Conservation (phyloP, 331 rosid species). For the Acacia concinna region DNA sequence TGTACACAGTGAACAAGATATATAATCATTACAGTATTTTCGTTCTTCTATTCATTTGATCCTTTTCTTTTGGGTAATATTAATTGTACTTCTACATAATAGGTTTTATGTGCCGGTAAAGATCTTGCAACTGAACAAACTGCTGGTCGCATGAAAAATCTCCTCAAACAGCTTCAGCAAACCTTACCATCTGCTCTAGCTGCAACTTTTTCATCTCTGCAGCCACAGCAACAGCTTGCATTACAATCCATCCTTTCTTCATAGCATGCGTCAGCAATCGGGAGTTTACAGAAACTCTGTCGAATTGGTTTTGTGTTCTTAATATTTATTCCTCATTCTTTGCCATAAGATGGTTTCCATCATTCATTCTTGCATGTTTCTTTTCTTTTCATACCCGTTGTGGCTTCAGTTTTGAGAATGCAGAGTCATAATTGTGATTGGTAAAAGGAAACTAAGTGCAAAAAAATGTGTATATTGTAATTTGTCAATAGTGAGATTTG, state of each 20-base stretch:
- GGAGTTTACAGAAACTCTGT: slow-evolving; percentile 5
- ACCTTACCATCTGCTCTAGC: background rate
- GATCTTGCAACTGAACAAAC: slow-evolving; percentile 96
- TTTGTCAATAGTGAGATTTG: slow-evolving; percentile 49
- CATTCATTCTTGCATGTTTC: slow-evolving; percentile 58
- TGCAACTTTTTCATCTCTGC: slow-evolving; percentile 92
- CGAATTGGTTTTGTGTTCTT: background rate
- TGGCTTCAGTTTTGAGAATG: slow-evolving; percentile 56
- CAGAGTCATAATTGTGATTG: slow-evolving; percentile 53
- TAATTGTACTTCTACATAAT: background rate
- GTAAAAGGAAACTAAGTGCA: slow-evolving; percentile 48
- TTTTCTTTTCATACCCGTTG: slow-evolving; percentile 35
- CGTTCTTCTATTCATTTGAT: background rate
- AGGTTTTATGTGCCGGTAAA: slow-evolving; percentile 93
- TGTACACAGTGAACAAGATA: background rate
- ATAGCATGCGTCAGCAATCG: slow-evolving; percentile 33
- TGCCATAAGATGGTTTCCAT: slow-evolving; percentile 65
- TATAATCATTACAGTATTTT: background rate
- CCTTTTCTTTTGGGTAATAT: background rate
- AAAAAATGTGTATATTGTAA: slow-evolving; percentile 67
- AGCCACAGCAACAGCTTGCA: slow-evolving; percentile 96
- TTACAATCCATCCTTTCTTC: slow-evolving; percentile 77
- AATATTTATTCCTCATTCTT: slow-evolving; percentile 66
- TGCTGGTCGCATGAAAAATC: slow-evolving; percentile 35
- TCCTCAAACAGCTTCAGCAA: slow-evolving; percentile 10